Conservation (phyloP, 1,139 yeast genomes). For the Scheffersomyces stambukii region DNA sequence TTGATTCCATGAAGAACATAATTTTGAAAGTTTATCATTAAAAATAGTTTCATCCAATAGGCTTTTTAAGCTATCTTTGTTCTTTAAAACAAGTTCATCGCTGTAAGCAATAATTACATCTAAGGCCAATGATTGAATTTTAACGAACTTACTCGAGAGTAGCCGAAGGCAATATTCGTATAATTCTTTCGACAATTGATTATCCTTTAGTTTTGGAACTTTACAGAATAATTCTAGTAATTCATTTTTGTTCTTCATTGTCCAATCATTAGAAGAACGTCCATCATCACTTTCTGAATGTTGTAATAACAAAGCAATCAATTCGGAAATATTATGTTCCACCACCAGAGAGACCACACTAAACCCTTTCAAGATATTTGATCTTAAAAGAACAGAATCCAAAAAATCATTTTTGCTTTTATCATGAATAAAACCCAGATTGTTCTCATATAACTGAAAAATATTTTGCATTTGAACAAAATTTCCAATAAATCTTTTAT, state of each 20-base stretch:
- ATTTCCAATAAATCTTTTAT: slow-evolving; percentile 24
- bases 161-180: slow-evolving; percentile 50
- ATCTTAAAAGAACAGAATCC: slow-evolving; percentile 18
- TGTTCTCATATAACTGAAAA: slow-evolving; percentile 18
- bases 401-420: slow-evolving; percentile 18
- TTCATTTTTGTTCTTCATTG: slow-evolving; percentile 57
- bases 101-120: slow-evolving; percentile 69
- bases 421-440: slow-evolving; percentile 26
- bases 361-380: slow-evolving; percentile 9
- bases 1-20: slow-evolving; percentile 53
- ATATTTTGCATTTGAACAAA: slow-evolving; percentile 19
- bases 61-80: slow-evolving; percentile 68
- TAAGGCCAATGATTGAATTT: slow-evolving; percentile 70
- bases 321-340: slow-evolving; percentile 61
- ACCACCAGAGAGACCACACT: slow-evolving; percentile 55
- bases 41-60: slow-evolving; percentile 79
- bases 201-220: slow-evolving; percentile 59
- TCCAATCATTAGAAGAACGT: slow-evolving; percentile 40
- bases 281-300: slow-evolving; percentile 22
- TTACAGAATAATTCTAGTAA: slow-evolving; percentile 60
- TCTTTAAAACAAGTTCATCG: slow-evolving; percentile 55
- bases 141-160: slow-evolving; percentile 58
- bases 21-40: slow-evolving; percentile 74
- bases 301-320: slow-evolving; percentile 51
- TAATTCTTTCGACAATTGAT: slow-evolving; percentile 50